Conservation (phyloP, 75 land plant genomes). For the Sequoia sempervirens region DNA sequence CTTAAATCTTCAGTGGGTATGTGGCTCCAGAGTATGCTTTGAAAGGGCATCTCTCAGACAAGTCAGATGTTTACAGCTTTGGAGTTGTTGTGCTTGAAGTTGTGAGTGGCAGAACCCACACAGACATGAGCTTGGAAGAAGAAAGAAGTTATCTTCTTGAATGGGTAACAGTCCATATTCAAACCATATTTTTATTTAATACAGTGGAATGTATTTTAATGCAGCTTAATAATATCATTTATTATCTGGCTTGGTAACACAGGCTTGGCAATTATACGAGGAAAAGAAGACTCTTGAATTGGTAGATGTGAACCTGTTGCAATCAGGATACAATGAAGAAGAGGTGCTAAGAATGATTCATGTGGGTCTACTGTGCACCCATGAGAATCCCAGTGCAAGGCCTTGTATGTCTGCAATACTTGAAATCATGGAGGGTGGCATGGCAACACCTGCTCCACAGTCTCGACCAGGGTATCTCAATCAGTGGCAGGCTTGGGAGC, state of each 20-base stretch:
- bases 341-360: not conserved
- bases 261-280: not conserved
- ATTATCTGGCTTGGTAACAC: not conserved
- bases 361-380: not conserved
- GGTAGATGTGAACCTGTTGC: not conserved
- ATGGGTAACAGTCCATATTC: not conserved
- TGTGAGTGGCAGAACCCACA: conserved; percentile 10
- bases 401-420: not conserved
- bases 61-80: conserved; percentile 15
- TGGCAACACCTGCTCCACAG: not conserved
- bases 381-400: not conserved
- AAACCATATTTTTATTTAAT: not conserved
- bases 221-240: too few relatives aligned
- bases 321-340: not conserved
- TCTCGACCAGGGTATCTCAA: not conserved
- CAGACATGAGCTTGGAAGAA: not conserved
- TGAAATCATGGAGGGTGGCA: not conserved
- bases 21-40: conserved; percentile 13
- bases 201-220: not conserved
- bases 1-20: conserved; percentile 7
- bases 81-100: conserved; percentile 9
- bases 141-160: not conserved
- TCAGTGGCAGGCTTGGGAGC: not conserved
- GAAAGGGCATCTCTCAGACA: conserved; percentile 5
- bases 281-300: not conserved